Evolutionary conservation across 257 asterid genomes (phyloP), one percentile per base, ranked within the genome.

Genomic region (Catharanthus roseus): DNA sequence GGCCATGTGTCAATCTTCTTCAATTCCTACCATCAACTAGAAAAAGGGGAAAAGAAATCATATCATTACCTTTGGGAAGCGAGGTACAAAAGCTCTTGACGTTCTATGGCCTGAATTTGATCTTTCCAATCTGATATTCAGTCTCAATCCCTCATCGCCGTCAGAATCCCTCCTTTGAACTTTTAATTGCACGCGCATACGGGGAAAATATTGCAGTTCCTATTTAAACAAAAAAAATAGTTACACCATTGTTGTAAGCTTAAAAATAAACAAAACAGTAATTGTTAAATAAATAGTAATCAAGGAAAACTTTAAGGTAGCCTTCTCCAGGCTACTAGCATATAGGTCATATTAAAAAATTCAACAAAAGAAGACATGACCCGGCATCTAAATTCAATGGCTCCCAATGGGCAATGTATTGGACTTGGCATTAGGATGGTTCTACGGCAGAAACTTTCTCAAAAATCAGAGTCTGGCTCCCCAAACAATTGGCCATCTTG

Each of bases 11-110:
- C 77, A 76, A 75, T 73, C 29, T 49, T 26, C 69, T 70, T 76
- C 60, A 56, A 66, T 38, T 31, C 51, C n/a, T 16, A 36, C 10
- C 39, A 67, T 36, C 56, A 54, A 34, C 55, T 42, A 69, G 45
- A 7, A 42, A 69, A 58, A 44, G 58, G 66, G 47, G 44, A 78
- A 11, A 49, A 26, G 18, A 29, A 29, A 58, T 0, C 23, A 58
- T n/a, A n/a, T n/a, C n/a, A n/a, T 10, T 72, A 93, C 99, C 99
- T 91, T 93, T 8, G 97, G 96, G 75, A 86, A 93, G 51, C 91
- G 96, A 57, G 96, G 97, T 58, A 88, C 60, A 74, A 87, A 89
- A 64, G 97, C 96, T 82, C 91, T 81, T 1, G 90, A 74, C 54
- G 86, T 73, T 85, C 80, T 88, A 78, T 61, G 87, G 16, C 74